These are phyloP conservation scores for Asparagopsis taxiformis DNA, from an alignment of 31 red algal genomes.

Conservation along the genomic window DNA sequence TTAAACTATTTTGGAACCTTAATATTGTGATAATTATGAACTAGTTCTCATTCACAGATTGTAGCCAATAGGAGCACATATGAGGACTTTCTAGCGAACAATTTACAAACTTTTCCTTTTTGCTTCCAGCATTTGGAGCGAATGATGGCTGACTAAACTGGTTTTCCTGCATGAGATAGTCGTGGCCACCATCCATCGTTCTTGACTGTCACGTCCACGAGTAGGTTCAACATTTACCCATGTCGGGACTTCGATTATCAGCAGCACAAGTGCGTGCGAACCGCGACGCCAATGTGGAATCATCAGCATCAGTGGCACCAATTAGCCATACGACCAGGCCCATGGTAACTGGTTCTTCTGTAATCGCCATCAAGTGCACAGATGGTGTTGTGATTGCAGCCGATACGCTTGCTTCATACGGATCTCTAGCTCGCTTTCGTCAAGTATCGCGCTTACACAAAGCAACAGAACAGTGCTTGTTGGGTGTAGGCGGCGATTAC, in stretches of 20 bases:
- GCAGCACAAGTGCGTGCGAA: not conserved
- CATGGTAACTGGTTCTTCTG: constrained; percentile 90
- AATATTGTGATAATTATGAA: too few species aligned
- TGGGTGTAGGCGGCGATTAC: constrained; percentile 86
- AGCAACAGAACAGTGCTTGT: constrained; percentile 48
- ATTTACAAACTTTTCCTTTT: too few species aligned
- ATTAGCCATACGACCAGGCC: constrained; percentile 68
- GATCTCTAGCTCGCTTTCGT: constrained; percentile 86
- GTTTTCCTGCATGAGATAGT: too few species aligned
- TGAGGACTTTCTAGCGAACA: too few species aligned
- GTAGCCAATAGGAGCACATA: too few species aligned
- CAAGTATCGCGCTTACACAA: constrained; percentile 59
- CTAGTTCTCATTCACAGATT: too few species aligned
- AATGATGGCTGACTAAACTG: too few species aligned
- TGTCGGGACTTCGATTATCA: constrained; percentile 28
- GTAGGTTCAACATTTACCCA: constrained; percentile 4
- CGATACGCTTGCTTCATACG: constrained; percentile 97
- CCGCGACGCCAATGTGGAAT: constrained; percentile 11
- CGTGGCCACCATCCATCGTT: too few species aligned
- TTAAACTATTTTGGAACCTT: too few species aligned
- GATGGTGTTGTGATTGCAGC: constrained; percentile 86
- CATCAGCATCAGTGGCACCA: constrained; percentile 38
- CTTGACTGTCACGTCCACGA: too few species aligned
- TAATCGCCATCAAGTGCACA: constrained; percentile 77
- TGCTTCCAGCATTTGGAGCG: too few species aligned